Percentiles rank a stretch among this genome's conserved stretches.
Evolutionary conservation across 1,284 basidiomycete species (phyloP).

Genomic region (Heliocybe sulcata): DNA sequence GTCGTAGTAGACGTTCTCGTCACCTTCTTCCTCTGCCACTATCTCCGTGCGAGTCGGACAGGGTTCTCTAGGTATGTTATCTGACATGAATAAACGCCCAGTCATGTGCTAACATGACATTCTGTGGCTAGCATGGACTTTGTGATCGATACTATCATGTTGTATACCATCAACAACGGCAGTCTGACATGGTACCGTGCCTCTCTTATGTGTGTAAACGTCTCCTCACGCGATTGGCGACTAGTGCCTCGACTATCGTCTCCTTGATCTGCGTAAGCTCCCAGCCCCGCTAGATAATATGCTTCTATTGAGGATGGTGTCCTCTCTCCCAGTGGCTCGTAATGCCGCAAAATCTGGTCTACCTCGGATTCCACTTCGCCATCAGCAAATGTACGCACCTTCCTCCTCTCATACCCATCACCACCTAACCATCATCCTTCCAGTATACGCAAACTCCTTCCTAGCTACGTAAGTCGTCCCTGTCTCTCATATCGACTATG

Average conservation of each 20-base stretch:
- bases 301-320: too few species aligned
- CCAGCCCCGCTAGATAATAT: constrained; percentile 6
- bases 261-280: constrained; percentile 40
- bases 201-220: background rate
- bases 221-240: constrained; percentile 1
- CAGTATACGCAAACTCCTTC: constrained; percentile 36
- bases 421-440: background rate
- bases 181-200: constrained; percentile 37
- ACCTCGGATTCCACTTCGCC: constrained; percentile 42
- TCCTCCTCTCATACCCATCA: background rate
- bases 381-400: constrained; percentile 36
- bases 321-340: constrained; percentile 32
- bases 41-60: constrained; percentile 33
- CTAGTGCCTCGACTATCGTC: constrained; percentile 35
- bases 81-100: background rate
- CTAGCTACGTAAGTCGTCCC: constrained; percentile 27
- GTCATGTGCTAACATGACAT: background rate
- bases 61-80: constrained; percentile 28
- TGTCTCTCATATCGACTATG: background rate
- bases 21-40: constrained; percentile 37
- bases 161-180: constrained; percentile 48
- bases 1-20: constrained; percentile 44
- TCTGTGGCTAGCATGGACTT: constrained; percentile 29
- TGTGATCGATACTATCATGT: constrained; percentile 37
- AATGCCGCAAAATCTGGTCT: constrained; percentile 40